phyloP scores from a whole-genome alignment of 176 grass and related monocot species.

The Oryza punctata region DNA sequence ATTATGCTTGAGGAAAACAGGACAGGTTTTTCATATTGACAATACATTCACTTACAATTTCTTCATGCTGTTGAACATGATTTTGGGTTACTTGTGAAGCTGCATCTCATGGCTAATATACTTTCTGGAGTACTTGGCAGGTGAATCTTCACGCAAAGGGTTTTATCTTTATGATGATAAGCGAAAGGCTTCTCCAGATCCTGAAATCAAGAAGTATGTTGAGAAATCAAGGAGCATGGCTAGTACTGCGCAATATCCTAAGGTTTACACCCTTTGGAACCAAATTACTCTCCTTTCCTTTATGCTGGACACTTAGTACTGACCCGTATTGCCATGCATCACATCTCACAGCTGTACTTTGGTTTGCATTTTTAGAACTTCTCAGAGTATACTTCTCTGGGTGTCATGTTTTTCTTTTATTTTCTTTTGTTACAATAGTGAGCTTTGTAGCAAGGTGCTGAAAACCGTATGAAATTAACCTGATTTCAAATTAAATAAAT shows the following conservation, averaged over 20 bases:
- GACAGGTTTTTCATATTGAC: constrained; percentile 51
- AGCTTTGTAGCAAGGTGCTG: not conserved
- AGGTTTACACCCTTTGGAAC: constrained; percentile 45
- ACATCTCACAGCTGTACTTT: not conserved
- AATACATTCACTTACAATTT: not conserved
- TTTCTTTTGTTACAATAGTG: not conserved
- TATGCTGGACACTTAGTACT: not conserved
- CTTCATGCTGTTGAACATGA: not conserved
- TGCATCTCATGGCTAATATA: constrained; percentile 30
- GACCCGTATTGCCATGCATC: not conserved
- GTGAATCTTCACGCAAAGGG: constrained; percentile 66
- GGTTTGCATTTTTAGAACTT: not conserved
- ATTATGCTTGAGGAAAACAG: constrained; percentile 76
- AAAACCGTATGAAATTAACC: not conserved
- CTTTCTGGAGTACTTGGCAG: constrained; percentile 45
- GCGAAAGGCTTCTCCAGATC: constrained; percentile 54
- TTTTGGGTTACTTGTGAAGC: constrained; percentile 16
- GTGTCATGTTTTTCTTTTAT: not conserved
- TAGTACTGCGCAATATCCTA: constrained; percentile 54
- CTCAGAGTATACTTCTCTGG: not conserved
- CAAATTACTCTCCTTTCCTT: not conserved
- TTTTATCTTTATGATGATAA: constrained; percentile 83
- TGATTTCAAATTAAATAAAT: not conserved
- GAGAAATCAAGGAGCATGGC: constrained; percentile 77
- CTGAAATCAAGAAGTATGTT: constrained; percentile 68